Evolutionary conservation across 2,329 filamentous ascomycete species (phyloP).

Genomic region (Fusarium chaquense): DNA sequence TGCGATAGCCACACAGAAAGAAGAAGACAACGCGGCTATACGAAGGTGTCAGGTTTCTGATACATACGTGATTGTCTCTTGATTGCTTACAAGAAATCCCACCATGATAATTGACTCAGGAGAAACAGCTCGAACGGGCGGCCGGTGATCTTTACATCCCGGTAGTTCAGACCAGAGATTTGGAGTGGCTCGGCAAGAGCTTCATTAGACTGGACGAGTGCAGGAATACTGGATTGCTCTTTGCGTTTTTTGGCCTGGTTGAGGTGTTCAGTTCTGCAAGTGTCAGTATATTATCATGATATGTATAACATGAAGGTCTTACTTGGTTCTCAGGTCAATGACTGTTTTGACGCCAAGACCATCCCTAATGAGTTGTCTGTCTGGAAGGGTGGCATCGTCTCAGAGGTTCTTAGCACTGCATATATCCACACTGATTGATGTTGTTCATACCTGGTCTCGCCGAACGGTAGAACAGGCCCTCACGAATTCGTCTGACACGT

Average conservation of each 20-base stretch:
- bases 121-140: constrained; percentile 76
- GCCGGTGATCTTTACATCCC: constrained; percentile 80
- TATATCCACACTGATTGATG: not conserved
- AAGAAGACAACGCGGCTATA: constrained; percentile 65
- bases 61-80: not conserved
- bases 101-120: constrained; percentile 75
- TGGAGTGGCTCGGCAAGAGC: constrained; percentile 67
- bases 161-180: constrained; percentile 73
- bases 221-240: constrained; percentile 58
- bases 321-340: constrained; percentile 84
- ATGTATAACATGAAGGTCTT: constrained; percentile 40
- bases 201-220: constrained; percentile 57
- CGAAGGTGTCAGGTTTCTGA: not conserved
- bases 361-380: constrained; percentile 69
- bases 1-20: constrained; percentile 74
- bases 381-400: constrained; percentile 78
- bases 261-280: constrained; percentile 75
- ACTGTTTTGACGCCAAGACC: constrained; percentile 76
- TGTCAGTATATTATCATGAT: constrained; percentile 11
- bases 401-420: constrained; percentile 23
- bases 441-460: constrained; percentile 66
- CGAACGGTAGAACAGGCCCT: constrained; percentile 76
- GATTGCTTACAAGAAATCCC: constrained; percentile 67
- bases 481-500: constrained; percentile 61
- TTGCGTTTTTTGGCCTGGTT: constrained; percentile 73